These are phyloP conservation scores for Scenedesmus sp. DNA, from an alignment of 163 green algal genomes.

Conservation along the genomic window DNA sequence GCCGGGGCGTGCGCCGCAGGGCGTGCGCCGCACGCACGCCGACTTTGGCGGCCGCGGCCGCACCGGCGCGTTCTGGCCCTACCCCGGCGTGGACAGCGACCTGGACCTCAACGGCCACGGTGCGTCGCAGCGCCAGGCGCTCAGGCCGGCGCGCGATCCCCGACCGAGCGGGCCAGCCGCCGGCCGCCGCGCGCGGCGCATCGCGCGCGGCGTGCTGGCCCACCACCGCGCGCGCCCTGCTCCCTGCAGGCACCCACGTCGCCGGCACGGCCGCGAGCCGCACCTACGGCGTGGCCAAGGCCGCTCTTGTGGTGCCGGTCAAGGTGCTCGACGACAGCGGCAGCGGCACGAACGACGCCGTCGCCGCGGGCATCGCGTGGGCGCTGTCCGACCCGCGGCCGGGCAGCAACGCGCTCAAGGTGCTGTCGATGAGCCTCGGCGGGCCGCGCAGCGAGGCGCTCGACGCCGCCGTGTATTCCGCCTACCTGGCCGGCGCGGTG, in stretches of 20 bases:
- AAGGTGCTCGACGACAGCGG: constrained; percentile 6
- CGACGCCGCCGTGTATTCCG: not conserved
- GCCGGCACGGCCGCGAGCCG: not conserved
- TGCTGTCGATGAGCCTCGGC: not conserved
- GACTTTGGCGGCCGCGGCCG: not conserved
- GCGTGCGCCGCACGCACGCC: not conserved
- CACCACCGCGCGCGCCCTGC: not conserved
- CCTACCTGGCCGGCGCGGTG: not conserved
- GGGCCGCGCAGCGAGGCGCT: not conserved
- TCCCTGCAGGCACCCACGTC: not conserved
- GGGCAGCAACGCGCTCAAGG: not conserved
- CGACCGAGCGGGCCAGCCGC: not conserved
- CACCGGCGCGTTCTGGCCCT: not conserved
- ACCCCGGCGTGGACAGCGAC: not conserved
- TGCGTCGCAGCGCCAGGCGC: no score
- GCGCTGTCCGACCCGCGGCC: not conserved
- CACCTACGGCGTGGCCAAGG: not conserved
- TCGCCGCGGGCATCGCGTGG: not conserved
- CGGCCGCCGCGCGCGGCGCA: not conserved
- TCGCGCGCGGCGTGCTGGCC: not conserved
- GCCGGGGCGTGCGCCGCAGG: no score
- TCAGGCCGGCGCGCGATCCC: not conserved
- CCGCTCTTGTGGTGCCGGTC: not conserved
- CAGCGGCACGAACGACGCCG: not conserved
- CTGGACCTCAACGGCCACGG: constrained; percentile 7